Evolutionary conservation across 768 basidiomycete genomes (phyloP), one percentile per base, ranked within the genome.

Genomic region (Filobasidium floriforme): DNA sequence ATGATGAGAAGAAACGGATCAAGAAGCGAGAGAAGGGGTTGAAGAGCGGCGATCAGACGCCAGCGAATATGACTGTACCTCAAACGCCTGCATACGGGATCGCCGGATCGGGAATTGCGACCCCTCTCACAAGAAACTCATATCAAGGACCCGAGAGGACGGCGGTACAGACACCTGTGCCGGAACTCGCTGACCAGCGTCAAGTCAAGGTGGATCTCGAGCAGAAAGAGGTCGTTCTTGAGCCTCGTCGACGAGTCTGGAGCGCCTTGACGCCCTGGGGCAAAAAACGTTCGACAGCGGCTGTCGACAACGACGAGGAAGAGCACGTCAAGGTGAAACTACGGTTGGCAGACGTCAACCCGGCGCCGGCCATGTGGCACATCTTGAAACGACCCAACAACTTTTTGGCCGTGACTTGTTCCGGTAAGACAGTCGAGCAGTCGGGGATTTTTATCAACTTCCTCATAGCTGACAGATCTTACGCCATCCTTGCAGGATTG

Each of bases 261-360:
- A 14, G 15, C 6, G 19, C 54, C 24, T 49, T 15, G 46, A 18
- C 15, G 15, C 54, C 54, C 22, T 57, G 54, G 54, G 6, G 6
- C 14, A 15, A 24, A 26, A 3, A n/a, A 28, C 54, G 64, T 29
- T 41, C 66, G 65, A 61, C 51, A 41, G 67, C 73, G 69, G 66
- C 59, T 55, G 68, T 55, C 52, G 68, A 66, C 52, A 52, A 60
- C 40, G 69, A 61, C 29, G 60, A 66, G 44, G 61, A 68, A 40
- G 41, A 64, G 43, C 19, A 70, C 5, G 75, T 66, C 26, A 76
- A 80, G 29, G 73, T 88, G 54, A 84, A 81, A 68, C 77, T 89
- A 41, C 83, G 86, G 7, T 68, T 90, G 4, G 82, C 76, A 65
- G 89, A 91, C 70, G 81, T 91, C n/a, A 90, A 89, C 73, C 89